Conservation (phyloP, 495 filamentous ascomycete species). For the Lentithecium fluviatile region DNA sequence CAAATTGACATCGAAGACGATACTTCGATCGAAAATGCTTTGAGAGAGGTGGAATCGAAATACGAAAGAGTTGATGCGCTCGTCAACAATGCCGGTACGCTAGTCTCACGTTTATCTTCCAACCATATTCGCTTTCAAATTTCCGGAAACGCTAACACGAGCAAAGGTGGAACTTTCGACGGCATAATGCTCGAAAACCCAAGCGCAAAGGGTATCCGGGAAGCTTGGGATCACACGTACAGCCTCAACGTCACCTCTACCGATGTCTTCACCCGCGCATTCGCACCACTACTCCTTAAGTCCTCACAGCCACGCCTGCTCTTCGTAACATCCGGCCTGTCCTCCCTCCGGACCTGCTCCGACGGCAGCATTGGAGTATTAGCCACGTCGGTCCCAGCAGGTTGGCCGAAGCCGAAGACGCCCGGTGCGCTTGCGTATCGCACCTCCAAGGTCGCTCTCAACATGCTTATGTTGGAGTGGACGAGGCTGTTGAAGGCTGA, state of each 20-base stretch:
- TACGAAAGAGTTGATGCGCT: slow-evolving; percentile 16
- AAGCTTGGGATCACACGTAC: slow-evolving; percentile 24
- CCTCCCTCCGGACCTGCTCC: slow-evolving; percentile 14
- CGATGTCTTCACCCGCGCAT: slow-evolving; percentile 23
- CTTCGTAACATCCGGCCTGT: slow-evolving; percentile 32
- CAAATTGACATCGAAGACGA: slow-evolving; percentile 29
- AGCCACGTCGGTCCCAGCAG: not conserved
- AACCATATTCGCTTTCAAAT: no score
- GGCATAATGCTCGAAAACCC: slow-evolving; percentile 1
- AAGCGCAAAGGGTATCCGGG: slow-evolving; percentile 18
- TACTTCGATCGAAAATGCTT: slow-evolving; percentile 5
- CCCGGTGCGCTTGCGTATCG: slow-evolving; percentile 9
- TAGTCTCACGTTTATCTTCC: no score
- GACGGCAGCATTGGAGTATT: not conserved
- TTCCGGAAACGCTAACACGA: slow-evolving; percentile 3
- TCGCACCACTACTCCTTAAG: slow-evolving; percentile 29
- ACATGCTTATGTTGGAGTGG: slow-evolving; percentile 34
- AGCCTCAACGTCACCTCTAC: slow-evolving; percentile 25
- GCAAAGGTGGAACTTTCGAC: slow-evolving; percentile 25
- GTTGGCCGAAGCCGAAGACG: slow-evolving; percentile 19
- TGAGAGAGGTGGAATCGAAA: slow-evolving; percentile 17
- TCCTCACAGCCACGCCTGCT: slow-evolving; percentile 24
- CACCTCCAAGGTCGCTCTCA: slow-evolving; percentile 25
- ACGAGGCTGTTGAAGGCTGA: slow-evolving; percentile 17
- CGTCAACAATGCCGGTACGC: slow-evolving; percentile 27